Evolutionary conservation across 73 alveolate species (phyloP), one percentile per base, ranked within the genome.

Genomic region (Diophrys appendiculata): DNA sequence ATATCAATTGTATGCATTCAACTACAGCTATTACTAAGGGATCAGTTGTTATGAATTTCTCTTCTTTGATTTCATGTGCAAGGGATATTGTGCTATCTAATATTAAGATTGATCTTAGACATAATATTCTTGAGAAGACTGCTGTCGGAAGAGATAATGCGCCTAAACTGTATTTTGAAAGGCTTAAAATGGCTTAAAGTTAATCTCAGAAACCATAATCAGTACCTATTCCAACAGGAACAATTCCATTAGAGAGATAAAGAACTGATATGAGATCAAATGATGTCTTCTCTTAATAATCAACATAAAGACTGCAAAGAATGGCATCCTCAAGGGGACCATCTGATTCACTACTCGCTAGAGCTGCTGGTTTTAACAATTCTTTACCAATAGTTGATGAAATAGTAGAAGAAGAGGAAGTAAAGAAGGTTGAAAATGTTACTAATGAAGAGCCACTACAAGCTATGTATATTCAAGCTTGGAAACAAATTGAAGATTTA

Each of bases 401-500:
- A 27, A 60, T 22, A 60, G 72, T 68, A 69, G 28, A 54, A 76
- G 32, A 52, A 68, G 73, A 33, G 80, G 31, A 33, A 69, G 56
- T 54, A 33, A 18, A 43, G n/a, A 11, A 11, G 5, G 60, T 18
- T 43, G 18, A 18, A 43, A 5, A 43, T 43, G 89, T 73, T 43
- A 5, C 60, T 18, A 25, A 90, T 11, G 60, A 43, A 11, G 60
- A 43, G 18, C 60, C 60, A 11, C 60, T 43, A 5, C 18, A 88
- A 35, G 77, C 60, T 81, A 75, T 89, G 78, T 94, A 89, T 76
- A 70, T 88, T 22, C 91, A 92, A 76, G 97, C 98, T 8, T 90
- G 60, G 60, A 97, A 95, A 75, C 90, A 95, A 89, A 89, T 93
- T 68, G 91, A 91, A 68, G 94, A 92, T 64, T 55, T 93, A 52